Percentiles rank a stretch among this genome's conserved stretches.
These are phyloP conservation scores for Cicer judaicum DNA, from an alignment of 306 rosid species.

Conservation along the genomic window DNA sequence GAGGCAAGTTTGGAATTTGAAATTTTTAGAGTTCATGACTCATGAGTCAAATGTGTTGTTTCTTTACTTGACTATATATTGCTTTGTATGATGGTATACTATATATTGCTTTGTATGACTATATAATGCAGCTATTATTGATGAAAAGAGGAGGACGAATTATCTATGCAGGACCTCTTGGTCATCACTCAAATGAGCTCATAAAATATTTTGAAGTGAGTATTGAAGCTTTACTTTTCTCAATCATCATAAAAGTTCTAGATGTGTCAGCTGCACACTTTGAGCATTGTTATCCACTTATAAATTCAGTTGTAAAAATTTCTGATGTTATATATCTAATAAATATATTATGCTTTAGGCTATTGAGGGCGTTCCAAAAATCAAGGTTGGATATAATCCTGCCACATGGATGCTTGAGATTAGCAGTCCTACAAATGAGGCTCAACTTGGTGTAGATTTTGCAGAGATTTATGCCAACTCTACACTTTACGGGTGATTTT, in stretches of 20 bases:
- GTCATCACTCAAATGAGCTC: conserved; percentile 54
- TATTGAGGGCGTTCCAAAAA: conserved; percentile 62
- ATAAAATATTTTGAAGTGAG: conserved; percentile 63
- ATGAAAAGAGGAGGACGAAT: conserved; percentile 66
- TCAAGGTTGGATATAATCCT: conserved; percentile 69
- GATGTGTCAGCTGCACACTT: background rate
- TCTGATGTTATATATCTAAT: background rate
- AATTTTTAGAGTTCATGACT: background rate
- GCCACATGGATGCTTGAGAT: conserved; percentile 88
- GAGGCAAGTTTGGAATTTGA: conserved; percentile 36
- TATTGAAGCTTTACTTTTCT: background rate
- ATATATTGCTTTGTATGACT: too few relatives aligned
- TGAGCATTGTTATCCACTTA: background rate
- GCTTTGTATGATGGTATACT: background rate
- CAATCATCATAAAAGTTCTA: background rate
- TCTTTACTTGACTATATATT: background rate
- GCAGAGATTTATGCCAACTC: conserved; percentile 65
- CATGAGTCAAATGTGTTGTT: background rate
- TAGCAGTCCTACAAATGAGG: conserved; percentile 54
- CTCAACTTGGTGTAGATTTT: conserved; percentile 61
- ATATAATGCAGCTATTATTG: conserved; percentile 55
- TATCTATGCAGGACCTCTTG: conserved; percentile 62
- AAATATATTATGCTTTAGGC: conserved; percentile 46
- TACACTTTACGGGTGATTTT: conserved; percentile 56
- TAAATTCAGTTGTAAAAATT: background rate